Evolutionary conservation across 2,329 filamentous ascomycete species (phyloP).

Genomic region (Fusarium palustre): DNA sequence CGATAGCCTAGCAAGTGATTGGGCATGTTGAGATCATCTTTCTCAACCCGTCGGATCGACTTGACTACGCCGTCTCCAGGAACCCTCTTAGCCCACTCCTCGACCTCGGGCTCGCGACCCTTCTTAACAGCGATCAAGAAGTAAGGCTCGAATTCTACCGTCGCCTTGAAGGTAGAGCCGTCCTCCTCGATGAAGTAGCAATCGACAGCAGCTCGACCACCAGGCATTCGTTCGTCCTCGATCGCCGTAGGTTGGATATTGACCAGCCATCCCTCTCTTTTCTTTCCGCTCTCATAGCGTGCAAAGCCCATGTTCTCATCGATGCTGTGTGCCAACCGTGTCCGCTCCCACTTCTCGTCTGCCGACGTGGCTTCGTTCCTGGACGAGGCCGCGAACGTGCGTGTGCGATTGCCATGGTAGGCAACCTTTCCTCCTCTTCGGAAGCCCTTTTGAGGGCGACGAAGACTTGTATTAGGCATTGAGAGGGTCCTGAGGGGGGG

Average conservation of each 20-base stretch:
- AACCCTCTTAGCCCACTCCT: constrained; percentile 90
- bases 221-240: constrained; percentile 84
- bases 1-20: constrained; percentile 95
- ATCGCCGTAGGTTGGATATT: constrained; percentile 93
- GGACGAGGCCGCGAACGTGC: constrained; percentile 83
- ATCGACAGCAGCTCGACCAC: constrained; percentile 90
- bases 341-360: constrained; percentile 92
- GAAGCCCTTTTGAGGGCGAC: constrained; percentile 73
- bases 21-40: constrained; percentile 93
- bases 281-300: constrained; percentile 88
- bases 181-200: constrained; percentile 97
- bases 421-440: constrained; percentile 75
- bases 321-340: constrained; percentile 84
- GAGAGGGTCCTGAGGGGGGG: constrained; percentile 35
- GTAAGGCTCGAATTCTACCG: constrained; percentile 95
- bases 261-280: constrained; percentile 88
- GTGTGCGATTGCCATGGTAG: constrained; percentile 76
- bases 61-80: constrained; percentile 85
- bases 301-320: constrained; percentile 96
- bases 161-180: constrained; percentile 92
- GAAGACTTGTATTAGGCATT: constrained; percentile 71
- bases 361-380: constrained; percentile 87
- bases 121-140: constrained; percentile 92
- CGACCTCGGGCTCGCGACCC: constrained; percentile 89
- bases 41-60: constrained; percentile 79